Percentiles rank a stretch among this genome's conserved stretches.
Conservation (phyloP, 2,329 filamentous ascomycete species). For the Penicillium sp. region DNA sequence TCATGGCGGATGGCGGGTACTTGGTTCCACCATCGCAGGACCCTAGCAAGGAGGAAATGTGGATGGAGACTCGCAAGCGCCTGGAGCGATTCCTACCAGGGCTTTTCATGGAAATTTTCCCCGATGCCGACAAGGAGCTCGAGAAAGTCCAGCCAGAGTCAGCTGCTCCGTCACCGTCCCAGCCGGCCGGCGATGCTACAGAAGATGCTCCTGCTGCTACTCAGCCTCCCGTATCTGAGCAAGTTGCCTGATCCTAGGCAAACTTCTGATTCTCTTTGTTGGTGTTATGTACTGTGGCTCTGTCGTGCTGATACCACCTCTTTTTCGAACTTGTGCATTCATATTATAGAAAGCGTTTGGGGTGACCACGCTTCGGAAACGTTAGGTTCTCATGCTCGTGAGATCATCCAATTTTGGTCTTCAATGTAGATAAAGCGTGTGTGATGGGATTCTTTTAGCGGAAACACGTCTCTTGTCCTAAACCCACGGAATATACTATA, state of each 20-base stretch:
- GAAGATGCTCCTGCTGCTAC: slow-evolving; percentile 5
- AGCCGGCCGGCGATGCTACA: slow-evolving; percentile 11
- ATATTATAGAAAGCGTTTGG: slow-evolving; percentile 18
- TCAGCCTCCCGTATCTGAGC: slow-evolving; percentile 1
- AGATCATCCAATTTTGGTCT: slow-evolving; percentile 4
- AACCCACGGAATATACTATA: no score
- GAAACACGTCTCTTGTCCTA: background rate
- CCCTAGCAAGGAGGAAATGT: slow-evolving; percentile 55
- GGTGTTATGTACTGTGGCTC: background rate
- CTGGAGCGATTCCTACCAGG: slow-evolving; percentile 62
- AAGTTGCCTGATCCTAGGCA: slow-evolving; percentile 9
- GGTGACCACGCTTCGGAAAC: background rate
- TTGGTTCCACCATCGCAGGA: slow-evolving; percentile 67
- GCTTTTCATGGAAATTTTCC: slow-evolving; percentile 62
- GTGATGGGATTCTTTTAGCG: slow-evolving; percentile 7
- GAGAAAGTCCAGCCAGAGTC: slow-evolving; percentile 22
- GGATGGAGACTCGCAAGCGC: slow-evolving; percentile 62
- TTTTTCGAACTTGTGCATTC: slow-evolving; percentile 13
- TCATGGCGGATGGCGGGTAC: slow-evolving; percentile 89
- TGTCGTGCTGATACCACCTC: background rate
- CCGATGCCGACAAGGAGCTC: slow-evolving; percentile 32
- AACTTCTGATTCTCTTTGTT: background rate
- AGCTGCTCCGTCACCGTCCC: slow-evolving; percentile 21
- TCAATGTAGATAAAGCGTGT: slow-evolving; percentile 23
- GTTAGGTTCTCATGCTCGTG: background rate